phyloP scores from a whole-genome alignment of 2,329 filamentous ascomycete species.

The Curvularia sp. region DNA sequence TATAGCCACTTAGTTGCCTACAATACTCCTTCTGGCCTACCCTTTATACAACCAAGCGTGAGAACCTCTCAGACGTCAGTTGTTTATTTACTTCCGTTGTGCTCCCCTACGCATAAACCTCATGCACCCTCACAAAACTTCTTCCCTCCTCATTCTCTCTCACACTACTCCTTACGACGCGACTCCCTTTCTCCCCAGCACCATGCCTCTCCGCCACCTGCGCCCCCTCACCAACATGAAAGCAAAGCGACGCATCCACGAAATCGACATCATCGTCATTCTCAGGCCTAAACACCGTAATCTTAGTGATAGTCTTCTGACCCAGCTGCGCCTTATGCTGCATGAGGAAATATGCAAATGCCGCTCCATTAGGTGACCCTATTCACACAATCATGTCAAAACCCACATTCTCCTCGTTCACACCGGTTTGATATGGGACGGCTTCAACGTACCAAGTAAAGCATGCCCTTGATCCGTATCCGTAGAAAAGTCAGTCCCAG shows the following conservation, averaged over 20 bases:
- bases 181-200: not conserved
- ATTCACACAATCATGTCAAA: too few species aligned
- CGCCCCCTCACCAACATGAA: constrained; percentile 21
- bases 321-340: constrained; percentile 31
- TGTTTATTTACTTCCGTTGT: too few species aligned
- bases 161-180: not conserved
- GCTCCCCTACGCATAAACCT: not conserved
- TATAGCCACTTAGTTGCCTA: too few species aligned
- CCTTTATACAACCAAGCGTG: too few species aligned
- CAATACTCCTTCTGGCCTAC: too few species aligned
- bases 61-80: too few species aligned
- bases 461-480: constrained; percentile 25
- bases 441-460: constrained; percentile 20
- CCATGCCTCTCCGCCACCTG: constrained; percentile 1
- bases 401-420: too few species aligned
- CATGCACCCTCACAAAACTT: not conserved
- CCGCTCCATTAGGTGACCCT: constrained; percentile 30
- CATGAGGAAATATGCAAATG: constrained; percentile 34
- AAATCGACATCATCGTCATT: constrained; percentile 22
- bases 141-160: not conserved
- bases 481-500: constrained; percentile 24
- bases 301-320: constrained; percentile 23
- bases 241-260: constrained; percentile 24
- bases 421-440: too few species aligned
- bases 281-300: constrained; percentile 23